phyloP scores from a whole-genome alignment of 768 basidiomycete genomes.

The Tulasnella calospora region DNA sequence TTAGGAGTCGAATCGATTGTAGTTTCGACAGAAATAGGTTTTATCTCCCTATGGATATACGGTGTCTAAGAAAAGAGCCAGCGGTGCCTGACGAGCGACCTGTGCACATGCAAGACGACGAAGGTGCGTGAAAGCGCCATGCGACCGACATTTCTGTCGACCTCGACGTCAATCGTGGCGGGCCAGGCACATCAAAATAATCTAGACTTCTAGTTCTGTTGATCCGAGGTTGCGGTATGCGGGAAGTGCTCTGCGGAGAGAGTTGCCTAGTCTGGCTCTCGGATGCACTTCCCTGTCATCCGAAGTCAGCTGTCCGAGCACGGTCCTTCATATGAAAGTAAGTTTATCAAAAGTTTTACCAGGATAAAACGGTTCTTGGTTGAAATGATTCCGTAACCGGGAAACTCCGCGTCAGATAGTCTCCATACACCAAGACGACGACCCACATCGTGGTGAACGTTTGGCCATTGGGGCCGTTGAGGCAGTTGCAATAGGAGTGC shows the following conservation, averaged over 20 bases:
- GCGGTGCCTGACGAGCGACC: background rate
- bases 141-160: background rate
- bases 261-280: background rate
- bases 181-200: background rate
- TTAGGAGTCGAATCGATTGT: too few relatives aligned
- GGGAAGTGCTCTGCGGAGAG: background rate
- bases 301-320: background rate
- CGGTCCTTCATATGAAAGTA: background rate
- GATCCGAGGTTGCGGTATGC: background rate
- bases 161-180: background rate
- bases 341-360: background rate
- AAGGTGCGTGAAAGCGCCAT: conserved; percentile 2
- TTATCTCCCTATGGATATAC: too few relatives aligned
- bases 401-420: background rate
- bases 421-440: background rate
- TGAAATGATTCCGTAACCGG: background rate
- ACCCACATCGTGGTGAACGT: too few relatives aligned
- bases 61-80: background rate
- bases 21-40: too few relatives aligned
- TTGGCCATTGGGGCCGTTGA: too few relatives aligned
- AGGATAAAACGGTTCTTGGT: background rate
- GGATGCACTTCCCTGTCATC: background rate
- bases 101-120: background rate
- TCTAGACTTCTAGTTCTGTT: background rate
- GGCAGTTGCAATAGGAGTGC: too few relatives aligned